phyloP scores from a whole-genome alignment of 2,329 filamentous ascomycete genomes.

The Exophiala oligosperma region DNA sequence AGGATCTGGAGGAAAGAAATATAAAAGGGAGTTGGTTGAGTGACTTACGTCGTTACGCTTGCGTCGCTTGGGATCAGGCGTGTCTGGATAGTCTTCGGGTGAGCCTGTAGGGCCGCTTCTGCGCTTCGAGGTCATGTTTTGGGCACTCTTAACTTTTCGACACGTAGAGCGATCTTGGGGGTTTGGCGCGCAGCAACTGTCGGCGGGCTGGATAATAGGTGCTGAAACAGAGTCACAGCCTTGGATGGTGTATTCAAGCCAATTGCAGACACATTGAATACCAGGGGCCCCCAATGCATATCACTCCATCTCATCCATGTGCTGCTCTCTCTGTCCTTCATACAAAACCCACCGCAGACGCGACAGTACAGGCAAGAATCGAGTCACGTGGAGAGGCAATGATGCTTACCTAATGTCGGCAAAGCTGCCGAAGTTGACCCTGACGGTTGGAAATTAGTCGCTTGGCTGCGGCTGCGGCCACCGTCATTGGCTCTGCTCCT shows the following conservation, averaged over 20 bases:
- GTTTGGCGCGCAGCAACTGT: conserved; percentile 6
- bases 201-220: conserved; percentile 11
- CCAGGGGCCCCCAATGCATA: conserved; percentile 1
- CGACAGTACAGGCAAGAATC: neutral
- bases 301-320: neutral
- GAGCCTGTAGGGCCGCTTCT: conserved; percentile 52
- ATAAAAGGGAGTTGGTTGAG: neutral
- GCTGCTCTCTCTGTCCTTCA: neutral
- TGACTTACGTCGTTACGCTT: conserved; percentile 31
- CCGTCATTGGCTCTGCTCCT: neutral
- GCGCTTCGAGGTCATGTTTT: conserved; percentile 51
- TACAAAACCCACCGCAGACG: neutral
- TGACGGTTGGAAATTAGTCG: no score
- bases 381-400: neutral
- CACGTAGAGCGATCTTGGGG: conserved; percentile 17
- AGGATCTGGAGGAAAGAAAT: conserved; percentile 12
- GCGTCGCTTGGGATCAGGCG: conserved; percentile 55
- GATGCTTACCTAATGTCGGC: neutral
- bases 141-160: conserved; percentile 21
- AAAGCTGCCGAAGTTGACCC: neutral
- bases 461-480: no score
- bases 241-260: neutral
- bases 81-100: conserved; percentile 47
- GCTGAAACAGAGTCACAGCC: neutral
- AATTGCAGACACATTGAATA: conserved; percentile 5